phyloP scores from a whole-genome alignment of 2,329 filamentous ascomycete genomes.

The Aureobasidium pullulans region DNA sequence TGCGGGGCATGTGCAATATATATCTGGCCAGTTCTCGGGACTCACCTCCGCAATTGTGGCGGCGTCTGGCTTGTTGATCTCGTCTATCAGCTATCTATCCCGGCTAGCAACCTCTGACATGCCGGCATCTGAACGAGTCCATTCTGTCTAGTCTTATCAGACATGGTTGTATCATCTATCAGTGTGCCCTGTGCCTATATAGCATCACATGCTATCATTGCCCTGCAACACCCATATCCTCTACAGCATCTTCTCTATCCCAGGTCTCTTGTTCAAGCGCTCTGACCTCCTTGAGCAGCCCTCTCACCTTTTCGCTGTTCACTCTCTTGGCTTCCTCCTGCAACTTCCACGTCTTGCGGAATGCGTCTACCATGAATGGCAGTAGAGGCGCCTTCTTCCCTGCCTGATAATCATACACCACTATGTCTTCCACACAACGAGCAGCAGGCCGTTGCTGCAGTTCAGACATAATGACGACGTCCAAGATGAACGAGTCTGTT shows the following conservation, averaged over 20 bases:
- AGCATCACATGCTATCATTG: neutral
- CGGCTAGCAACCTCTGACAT: neutral
- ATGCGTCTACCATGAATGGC: conserved; percentile 54
- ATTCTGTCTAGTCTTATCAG: neutral
- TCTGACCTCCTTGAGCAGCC: conserved; percentile 52
- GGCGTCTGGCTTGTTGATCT: neutral
- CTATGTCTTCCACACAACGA: conserved; percentile 67
- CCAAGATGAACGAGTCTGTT: conserved; percentile 51
- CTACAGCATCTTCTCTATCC: conserved; percentile 63
- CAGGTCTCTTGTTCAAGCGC: conserved; percentile 65
- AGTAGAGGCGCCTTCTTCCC: conserved; percentile 51
- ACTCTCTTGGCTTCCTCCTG: conserved; percentile 53
- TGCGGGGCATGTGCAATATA: conserved; percentile 5
- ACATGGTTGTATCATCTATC: neutral
- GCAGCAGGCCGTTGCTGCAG: conserved; percentile 65
- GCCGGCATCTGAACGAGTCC: neutral
- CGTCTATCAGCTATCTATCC: neutral
- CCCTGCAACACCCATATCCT: conserved; percentile 30
- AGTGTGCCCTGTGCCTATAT: too few relatives aligned
- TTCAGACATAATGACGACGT: conserved; percentile 67
- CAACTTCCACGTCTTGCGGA: conserved; percentile 51
- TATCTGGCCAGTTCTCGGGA: neutral
- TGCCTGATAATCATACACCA: conserved; percentile 65
- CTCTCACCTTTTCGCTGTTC: conserved; percentile 47
- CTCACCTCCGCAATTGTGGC: conserved; percentile 8